These are phyloP conservation scores for Fusarium tjaetaba DNA, from an alignment of 2,329 filamentous ascomycete genomes.

Conservation along the genomic window DNA sequence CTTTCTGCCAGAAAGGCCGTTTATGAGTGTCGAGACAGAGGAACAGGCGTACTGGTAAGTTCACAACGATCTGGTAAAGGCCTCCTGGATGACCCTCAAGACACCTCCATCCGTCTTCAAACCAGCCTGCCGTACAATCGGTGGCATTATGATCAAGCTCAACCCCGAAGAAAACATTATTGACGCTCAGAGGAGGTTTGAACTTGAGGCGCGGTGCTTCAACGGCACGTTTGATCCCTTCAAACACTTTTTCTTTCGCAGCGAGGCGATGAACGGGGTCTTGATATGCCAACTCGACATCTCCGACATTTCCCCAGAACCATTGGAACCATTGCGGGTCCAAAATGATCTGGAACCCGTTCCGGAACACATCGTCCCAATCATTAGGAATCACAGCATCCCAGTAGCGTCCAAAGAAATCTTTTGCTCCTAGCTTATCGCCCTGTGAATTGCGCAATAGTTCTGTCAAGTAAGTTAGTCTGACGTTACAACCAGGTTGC, in stretches of 20 bases:
- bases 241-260: background rate
- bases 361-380: rapidly evolving
- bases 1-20: background rate
- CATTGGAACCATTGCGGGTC: background rate
- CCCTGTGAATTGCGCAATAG: background rate
- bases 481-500: rapidly evolving
- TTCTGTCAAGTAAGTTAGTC: background rate
- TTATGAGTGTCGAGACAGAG: background rate
- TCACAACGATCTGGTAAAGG: background rate
- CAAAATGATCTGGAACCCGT: background rate
- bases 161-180: background rate
- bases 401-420: background rate
- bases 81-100: rapidly evolving
- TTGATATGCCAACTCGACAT: no score
- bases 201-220: background rate
- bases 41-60: background rate
- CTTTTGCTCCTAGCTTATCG: background rate
- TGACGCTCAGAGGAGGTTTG: rapidly evolving
- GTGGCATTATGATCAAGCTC: background rate
- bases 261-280: rapidly evolving
- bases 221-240: background rate
- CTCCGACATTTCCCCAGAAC: no score
- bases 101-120: background rate
- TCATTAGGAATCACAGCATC: background rate
- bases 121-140: background rate